Conservation (phyloP, 148 eudicot species). For the Silene latifolia region DNA sequence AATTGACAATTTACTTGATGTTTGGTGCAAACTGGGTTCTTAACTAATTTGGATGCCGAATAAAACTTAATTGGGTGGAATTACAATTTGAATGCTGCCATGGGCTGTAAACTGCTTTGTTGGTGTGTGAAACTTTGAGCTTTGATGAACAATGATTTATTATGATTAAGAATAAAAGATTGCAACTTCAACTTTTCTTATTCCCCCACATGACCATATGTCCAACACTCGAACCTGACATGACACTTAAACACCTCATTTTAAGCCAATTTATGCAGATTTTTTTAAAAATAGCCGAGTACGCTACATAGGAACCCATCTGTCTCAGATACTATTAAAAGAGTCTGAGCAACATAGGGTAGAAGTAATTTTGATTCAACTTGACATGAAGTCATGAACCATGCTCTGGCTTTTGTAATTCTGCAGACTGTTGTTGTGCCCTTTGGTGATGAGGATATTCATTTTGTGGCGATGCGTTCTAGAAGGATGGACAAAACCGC, state of each 20-base stretch:
- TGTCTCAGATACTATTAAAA: no score
- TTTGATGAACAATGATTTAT: neutral
- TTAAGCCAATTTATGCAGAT: neutral
- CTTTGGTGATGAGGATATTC: conserved; percentile 70
- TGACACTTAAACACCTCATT: neutral
- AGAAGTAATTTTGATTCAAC: neutral
- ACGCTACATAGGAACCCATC: no score
- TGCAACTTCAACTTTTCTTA: neutral
- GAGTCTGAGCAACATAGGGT: neutral
- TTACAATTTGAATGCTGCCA: neutral
- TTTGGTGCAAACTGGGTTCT: neutral
- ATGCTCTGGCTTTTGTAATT: neutral
- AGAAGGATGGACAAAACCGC: conserved; percentile 45
- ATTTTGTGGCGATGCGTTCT: conserved; percentile 91
- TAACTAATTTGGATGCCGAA: neutral
- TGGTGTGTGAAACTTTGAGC: neutral
- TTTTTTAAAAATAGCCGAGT: no score
- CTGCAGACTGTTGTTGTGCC: conserved; percentile 74
- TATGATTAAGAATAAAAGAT: neutral
- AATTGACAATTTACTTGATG: neutral
- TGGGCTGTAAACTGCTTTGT: neutral
- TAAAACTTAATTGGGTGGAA: neutral
- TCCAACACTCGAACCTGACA: neutral
- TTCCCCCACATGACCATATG: neutral
- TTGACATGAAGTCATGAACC: neutral